Evolutionary conservation across 805 yeast species (phyloP).

Genomic region (Candida endomychidarum): DNA sequence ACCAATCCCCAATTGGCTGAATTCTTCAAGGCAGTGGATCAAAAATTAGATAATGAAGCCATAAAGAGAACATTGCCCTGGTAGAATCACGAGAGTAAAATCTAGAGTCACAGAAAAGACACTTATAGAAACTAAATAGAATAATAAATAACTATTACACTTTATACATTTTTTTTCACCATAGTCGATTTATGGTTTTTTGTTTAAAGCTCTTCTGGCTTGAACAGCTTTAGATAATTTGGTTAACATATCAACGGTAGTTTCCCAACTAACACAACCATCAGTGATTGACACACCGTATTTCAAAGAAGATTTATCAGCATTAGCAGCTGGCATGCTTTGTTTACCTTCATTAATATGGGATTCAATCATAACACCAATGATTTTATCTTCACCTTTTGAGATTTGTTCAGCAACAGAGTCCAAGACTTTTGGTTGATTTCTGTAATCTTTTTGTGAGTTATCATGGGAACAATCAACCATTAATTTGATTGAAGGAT

Average conservation of each 20-base stretch:
- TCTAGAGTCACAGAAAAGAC: neutral
- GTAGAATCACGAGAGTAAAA: neutral
- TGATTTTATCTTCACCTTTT: slow-evolving; percentile 70
- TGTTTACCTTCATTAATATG: slow-evolving; percentile 92
- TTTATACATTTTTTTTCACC: slow-evolving; percentile 4
- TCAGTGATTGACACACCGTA: slow-evolving; percentile 98
- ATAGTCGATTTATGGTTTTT: slow-evolving; percentile 1
- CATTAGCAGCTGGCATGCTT: slow-evolving; percentile 77
- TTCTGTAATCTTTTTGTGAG: slow-evolving; percentile 84
- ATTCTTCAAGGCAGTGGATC: slow-evolving; percentile 18
- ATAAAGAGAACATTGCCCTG: slow-evolving; percentile 6
- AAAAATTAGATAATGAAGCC: slow-evolving; percentile 7
- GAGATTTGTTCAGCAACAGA: slow-evolving; percentile 75
- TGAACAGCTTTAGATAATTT: slow-evolving; percentile 77
- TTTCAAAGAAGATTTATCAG: slow-evolving; percentile 52
- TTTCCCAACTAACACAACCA: slow-evolving; percentile 91
- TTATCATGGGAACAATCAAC: slow-evolving; percentile 98
- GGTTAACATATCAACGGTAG: slow-evolving; percentile 70
- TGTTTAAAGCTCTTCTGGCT: slow-evolving; percentile 56
- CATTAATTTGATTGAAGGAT: slow-evolving; percentile 72
- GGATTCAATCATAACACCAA: slow-evolving; percentile 97
- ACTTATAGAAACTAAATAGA: neutral
- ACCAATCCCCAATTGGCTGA: slow-evolving; percentile 22
- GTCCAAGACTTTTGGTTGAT: slow-evolving; percentile 88
- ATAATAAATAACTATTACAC: slow-evolving; percentile 1